These are phyloP conservation scores for Pythium graminicola DNA, from an alignment of 352 stramenopile genomes.

Conservation along the genomic window DNA sequence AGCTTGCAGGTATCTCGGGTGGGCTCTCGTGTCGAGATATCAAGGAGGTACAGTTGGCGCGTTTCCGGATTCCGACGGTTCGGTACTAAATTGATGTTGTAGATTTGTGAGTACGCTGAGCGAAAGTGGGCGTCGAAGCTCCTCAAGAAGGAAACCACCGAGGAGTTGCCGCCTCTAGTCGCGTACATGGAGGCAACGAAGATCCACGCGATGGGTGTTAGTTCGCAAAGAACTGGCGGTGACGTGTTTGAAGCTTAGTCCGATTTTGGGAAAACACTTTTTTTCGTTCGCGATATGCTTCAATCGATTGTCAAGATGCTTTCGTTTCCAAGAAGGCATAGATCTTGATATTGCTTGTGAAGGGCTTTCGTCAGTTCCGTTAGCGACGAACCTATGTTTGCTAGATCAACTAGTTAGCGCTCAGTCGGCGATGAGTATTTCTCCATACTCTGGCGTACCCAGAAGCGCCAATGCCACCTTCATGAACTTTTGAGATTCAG, in stretches of 20 bases:
- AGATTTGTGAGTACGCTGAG: conserved; percentile 92
- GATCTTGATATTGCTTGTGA: conserved; percentile 17
- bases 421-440: not conserved
- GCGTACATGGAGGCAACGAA: conserved; percentile 77
- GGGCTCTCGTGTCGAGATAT: conserved; percentile 92
- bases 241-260: conserved; percentile 31
- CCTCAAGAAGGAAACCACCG: conserved; percentile 75
- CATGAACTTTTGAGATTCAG: conserved; percentile 21
- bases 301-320: conserved; percentile 6
- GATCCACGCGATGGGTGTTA: conserved; percentile 47
- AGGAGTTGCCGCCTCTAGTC: conserved; percentile 56
- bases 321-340: not conserved
- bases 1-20: conserved; percentile 69
- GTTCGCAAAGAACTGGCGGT: conserved; percentile 27
- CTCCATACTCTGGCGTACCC: too few species aligned
- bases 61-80: not conserved
- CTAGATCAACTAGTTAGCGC: not conserved
- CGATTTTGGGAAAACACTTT: not conserved
- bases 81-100: not conserved
- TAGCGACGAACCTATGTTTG: conserved; percentile 8
- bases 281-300: not conserved
- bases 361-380: conserved; percentile 11
- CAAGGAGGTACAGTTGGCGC: conserved; percentile 68
- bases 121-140: conserved; percentile 89
- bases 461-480: conserved; percentile 14